Conservation (phyloP, 805 yeast species). For the Candida wancherniae region DNA sequence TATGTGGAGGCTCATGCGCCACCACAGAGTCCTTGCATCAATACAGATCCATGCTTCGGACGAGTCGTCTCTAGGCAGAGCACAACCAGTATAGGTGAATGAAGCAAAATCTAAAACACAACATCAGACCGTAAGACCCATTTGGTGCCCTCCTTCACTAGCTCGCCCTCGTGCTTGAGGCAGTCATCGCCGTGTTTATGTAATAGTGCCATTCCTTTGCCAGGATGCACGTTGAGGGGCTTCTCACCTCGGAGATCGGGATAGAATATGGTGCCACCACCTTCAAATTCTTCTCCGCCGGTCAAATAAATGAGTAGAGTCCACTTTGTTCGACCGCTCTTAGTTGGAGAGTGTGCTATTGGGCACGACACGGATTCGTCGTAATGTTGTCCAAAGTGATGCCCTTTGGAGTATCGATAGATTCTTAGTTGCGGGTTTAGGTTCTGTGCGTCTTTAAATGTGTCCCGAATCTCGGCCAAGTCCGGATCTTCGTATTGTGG, state of each 20-base stretch:
- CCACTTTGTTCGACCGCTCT: slow-evolving; percentile 48
- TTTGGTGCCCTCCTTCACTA: slow-evolving; percentile 48
- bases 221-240: slow-evolving; percentile 41
- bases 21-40: slow-evolving; percentile 11
- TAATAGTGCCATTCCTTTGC: slow-evolving; percentile 51
- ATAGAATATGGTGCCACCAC: slow-evolving; percentile 59
- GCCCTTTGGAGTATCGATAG: slow-evolving; percentile 53
- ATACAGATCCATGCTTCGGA: slow-evolving; percentile 13
- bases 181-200: slow-evolving; percentile 69
- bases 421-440: slow-evolving; percentile 53
- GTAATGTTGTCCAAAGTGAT: slow-evolving; percentile 56
- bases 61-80: slow-evolving; percentile 1
- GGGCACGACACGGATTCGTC: slow-evolving; percentile 49
- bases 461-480: slow-evolving; percentile 16
- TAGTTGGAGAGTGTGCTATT: slow-evolving; percentile 19
- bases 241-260: slow-evolving; percentile 20
- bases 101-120: background rate
- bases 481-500: slow-evolving; percentile 29
- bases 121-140: slow-evolving; percentile 64
- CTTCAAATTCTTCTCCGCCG: slow-evolving; percentile 51
- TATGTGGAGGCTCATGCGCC: slow-evolving; percentile 45
- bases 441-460: slow-evolving; percentile 40
- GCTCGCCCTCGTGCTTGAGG: slow-evolving; percentile 52
- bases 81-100: background rate
- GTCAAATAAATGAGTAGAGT: slow-evolving; percentile 54